Evolutionary conservation across 345 rosid genomes (phyloP).

Genomic region (Bruguiera sexangula): DNA sequence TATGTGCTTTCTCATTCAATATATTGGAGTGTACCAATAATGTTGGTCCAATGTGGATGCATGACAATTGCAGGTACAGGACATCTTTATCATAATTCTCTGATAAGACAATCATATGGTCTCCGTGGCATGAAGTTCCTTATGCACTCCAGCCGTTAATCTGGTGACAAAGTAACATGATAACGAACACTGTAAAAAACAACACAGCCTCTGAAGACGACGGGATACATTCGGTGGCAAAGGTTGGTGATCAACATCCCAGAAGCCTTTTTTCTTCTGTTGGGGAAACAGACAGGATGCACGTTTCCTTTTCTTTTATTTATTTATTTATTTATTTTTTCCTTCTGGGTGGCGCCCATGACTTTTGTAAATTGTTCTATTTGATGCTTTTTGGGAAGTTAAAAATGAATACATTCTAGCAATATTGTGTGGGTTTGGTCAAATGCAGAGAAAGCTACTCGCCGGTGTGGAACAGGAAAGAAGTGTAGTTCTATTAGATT

Average conservation of each 20-base stretch:
- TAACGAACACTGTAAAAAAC: not conserved
- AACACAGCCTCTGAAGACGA: not conserved
- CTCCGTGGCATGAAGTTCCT: not conserved
- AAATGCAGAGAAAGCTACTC: too few relatives aligned
- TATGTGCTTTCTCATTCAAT: too few relatives aligned
- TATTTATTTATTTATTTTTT: too few relatives aligned
- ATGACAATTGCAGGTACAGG: not conserved
- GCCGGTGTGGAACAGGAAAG: too few relatives aligned
- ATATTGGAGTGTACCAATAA: too few relatives aligned
- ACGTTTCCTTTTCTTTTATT: not conserved
- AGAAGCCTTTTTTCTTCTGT: not conserved
- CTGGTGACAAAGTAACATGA: not conserved
- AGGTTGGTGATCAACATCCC: not conserved
- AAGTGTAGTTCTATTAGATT: too few relatives aligned
- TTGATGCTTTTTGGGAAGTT: too few relatives aligned
- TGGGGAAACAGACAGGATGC: not conserved
- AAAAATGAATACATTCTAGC: too few relatives aligned
- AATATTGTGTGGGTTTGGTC: too few relatives aligned
- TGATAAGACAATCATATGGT: not conserved
- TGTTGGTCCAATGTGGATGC: too few relatives aligned
- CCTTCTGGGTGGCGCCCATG: too few relatives aligned
- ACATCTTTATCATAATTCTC: not conserved
- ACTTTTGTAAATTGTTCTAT: too few relatives aligned
- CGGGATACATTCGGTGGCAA: not conserved
- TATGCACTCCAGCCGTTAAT: not conserved